phyloP scores from a whole-genome alignment of 73 alveolate genomes.

The Uronychia setigera region DNA sequence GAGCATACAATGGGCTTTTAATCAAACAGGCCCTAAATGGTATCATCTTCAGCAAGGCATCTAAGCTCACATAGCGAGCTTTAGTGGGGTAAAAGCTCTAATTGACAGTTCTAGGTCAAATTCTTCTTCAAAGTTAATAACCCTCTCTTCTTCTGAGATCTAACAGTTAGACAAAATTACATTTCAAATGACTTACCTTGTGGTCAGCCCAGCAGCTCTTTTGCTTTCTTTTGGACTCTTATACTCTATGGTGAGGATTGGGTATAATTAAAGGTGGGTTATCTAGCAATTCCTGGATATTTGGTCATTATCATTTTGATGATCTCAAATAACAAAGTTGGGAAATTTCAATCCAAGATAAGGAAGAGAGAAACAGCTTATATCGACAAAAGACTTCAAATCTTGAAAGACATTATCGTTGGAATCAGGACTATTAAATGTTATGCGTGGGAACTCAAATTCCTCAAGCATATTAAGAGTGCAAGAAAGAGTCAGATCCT shows the following conservation, averaged over 20 bases:
- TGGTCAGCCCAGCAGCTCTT: not conserved
- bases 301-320: not conserved
- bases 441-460: slow-evolving; percentile 50
- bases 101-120: not conserved
- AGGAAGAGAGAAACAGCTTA: not conserved
- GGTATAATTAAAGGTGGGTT: not conserved
- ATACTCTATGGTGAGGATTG: not conserved
- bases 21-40: not conserved
- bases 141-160: not conserved
- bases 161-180: not conserved
- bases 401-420: slow-evolving; percentile 8
- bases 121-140: not conserved
- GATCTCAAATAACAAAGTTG: not conserved
- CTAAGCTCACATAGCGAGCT: not conserved
- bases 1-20: not conserved
- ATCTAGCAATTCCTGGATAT: not conserved
- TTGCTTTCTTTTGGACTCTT: not conserved
- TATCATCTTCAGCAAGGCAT: not conserved
- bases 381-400: not conserved
- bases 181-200: not conserved
- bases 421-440: slow-evolving; percentile 66
- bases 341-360: not conserved
- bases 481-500: slow-evolving; percentile 4
- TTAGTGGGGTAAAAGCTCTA: not conserved
- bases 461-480: slow-evolving; percentile 1